A percentile compares a stretch with the other conserved stretches of the same genome.
Conservation (phyloP, 192 early-diverging fungal species). For the Backusella morwellensis region DNA sequence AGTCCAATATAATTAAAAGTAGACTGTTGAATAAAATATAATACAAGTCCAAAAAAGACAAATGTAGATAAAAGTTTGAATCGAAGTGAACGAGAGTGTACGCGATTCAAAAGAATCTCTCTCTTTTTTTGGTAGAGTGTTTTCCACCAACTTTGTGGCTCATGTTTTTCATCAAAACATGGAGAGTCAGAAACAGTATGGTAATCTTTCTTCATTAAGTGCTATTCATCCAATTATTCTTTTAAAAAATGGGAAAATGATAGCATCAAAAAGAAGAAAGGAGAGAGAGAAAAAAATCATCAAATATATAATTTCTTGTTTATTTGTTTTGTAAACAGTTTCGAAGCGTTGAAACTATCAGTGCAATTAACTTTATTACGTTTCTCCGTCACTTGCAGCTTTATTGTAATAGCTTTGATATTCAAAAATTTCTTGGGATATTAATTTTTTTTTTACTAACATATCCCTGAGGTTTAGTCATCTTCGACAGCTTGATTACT, state of each 20-base stretch:
- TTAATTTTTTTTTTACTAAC: not conserved
- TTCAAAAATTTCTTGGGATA: not conserved
- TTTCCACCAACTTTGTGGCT: not conserved
- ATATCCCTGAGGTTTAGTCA: not conserved
- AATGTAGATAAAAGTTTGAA: not conserved
- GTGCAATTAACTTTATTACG: not conserved
- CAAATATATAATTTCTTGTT: not conserved
- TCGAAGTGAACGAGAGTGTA: not conserved
- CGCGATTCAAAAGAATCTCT: not conserved
- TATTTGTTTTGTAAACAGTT: conserved; percentile 1
- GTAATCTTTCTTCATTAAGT: not conserved
- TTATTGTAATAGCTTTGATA: not conserved
- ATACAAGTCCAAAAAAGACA: not conserved
- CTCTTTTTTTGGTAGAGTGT: not conserved
- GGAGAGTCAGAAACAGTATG: not conserved
- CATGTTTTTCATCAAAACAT: not conserved
- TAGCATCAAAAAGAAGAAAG: not conserved
- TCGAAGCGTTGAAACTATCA: not conserved
- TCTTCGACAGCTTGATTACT: not conserved
- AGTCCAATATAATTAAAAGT: not conserved
- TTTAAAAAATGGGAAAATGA: not conserved
- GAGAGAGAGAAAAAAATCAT: not conserved
- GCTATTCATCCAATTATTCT: not conserved
- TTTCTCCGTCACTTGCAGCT: not conserved
- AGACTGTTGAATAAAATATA: not conserved